Evolutionary conservation across 225 moss, liverwort and hornwort species (phyloP).

Genomic region (Takakia lepidozioides): DNA sequence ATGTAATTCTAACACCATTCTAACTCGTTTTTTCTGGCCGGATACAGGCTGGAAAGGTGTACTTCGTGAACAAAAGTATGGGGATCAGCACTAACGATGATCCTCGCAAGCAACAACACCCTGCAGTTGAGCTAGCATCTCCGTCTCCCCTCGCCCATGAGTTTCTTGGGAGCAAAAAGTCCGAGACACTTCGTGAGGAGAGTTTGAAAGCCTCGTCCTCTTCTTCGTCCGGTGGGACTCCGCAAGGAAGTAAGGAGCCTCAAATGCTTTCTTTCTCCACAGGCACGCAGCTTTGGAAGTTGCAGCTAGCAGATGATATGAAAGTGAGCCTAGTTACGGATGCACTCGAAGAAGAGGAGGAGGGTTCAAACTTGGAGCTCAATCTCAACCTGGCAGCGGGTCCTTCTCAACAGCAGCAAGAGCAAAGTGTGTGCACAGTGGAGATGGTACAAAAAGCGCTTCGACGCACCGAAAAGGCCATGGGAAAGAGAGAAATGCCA

Average conservation of each 20-base stretch:
- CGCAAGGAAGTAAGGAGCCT: background rate
- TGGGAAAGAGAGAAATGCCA: conserved; percentile 27
- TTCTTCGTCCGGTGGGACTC: background rate
- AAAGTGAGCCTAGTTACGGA: background rate
- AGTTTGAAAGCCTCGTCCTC: conserved; percentile 2
- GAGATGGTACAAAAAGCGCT: conserved; percentile 50
- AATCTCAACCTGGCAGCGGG: conserved; percentile 26
- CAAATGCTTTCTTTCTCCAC: conserved; percentile 33
- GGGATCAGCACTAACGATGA: conserved; percentile 18
- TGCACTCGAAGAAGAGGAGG: conserved; percentile 10
- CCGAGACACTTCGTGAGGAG: conserved; percentile 35
- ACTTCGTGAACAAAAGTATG: conserved; percentile 46
- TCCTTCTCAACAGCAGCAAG: conserved; percentile 6
- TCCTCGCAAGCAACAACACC: conserved; percentile 24
- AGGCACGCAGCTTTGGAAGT: conserved; percentile 36
- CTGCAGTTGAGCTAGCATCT: background rate
- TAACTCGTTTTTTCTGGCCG: too few relatives aligned
- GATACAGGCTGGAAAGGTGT: conserved; percentile 55
- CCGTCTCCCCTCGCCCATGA: conserved; percentile 26
- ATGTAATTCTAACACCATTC: too few relatives aligned
- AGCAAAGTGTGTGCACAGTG: conserved; percentile 42
- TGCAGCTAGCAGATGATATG: conserved; percentile 23
- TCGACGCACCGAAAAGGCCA: conserved; percentile 28
- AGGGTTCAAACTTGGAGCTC: conserved; percentile 29
- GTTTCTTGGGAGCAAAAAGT: conserved; percentile 56